Percentiles rank a stretch among this genome's conserved stretches.
Evolutionary conservation across 208 protist genomes (phyloP).

Genomic region (Leishmania amazonensis): DNA sequence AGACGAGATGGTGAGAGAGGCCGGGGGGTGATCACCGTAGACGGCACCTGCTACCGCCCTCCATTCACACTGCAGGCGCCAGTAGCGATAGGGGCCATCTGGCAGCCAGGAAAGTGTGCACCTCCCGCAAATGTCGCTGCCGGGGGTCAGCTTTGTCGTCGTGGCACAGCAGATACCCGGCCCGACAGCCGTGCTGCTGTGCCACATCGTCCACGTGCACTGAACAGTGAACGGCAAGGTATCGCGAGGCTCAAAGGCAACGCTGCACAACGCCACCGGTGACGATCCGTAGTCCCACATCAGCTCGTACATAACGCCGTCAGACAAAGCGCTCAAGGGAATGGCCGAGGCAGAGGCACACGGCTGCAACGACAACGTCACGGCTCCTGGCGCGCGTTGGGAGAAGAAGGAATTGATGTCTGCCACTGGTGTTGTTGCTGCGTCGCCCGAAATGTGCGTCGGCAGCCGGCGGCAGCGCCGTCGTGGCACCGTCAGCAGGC

Average conservation of each 20-base stretch:
- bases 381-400: neutral
- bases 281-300: constrained; percentile 33
- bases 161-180: neutral
- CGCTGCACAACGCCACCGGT: constrained; percentile 16
- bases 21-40: neutral
- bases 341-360: neutral
- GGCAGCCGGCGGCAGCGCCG: constrained; percentile 9
- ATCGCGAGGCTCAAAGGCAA: constrained; percentile 14
- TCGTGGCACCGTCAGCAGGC: constrained; percentile 20
- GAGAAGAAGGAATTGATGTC: constrained; percentile 28
- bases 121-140: neutral
- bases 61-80: constrained; percentile 14
- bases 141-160: constrained; percentile 5
- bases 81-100: constrained; percentile 28
- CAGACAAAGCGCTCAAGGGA: neutral
- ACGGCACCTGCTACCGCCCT: neutral
- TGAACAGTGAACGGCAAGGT: neutral
- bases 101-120: constrained; percentile 27
- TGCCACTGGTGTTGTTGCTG: neutral
- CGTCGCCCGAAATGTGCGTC: constrained; percentile 9
- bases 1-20: constrained; percentile 7
- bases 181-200: neutral
- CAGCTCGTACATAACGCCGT: constrained; percentile 19
- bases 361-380: constrained; percentile 8
- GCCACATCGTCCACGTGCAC: constrained; percentile 25